These are phyloP conservation scores for Adansonia digitata DNA, from an alignment of 345 rosid genomes.

Conservation along the genomic window DNA sequence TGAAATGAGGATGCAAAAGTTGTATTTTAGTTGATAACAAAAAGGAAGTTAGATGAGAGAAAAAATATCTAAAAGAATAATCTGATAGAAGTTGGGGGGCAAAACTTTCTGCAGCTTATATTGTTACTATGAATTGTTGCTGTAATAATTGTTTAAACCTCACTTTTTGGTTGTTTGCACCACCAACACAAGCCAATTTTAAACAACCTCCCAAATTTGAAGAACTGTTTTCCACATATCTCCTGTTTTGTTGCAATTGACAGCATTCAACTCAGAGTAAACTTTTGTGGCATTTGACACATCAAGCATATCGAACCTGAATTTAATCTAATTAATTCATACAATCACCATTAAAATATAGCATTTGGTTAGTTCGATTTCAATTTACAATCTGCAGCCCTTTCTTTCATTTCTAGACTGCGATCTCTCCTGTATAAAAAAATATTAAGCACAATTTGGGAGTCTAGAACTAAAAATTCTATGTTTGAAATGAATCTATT, in stretches of 20 bases:
- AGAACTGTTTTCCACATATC: background rate
- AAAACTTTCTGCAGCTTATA: background rate
- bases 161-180: background rate
- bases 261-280: background rate
- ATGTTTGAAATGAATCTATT: background rate
- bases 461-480: background rate
- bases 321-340: no score
- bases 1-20: background rate
- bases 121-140: background rate
- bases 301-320: no score
- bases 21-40: no score
- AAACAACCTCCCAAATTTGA: background rate
- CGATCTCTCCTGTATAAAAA: no score
- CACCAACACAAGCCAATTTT: background rate
- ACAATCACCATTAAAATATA: no score
- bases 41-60: background rate
- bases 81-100: background rate
- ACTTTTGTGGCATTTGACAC: background rate
- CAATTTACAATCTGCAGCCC: no score
- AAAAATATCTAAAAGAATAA: background rate
- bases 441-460: no score
- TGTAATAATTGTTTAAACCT: background rate
- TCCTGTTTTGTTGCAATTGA: background rate
- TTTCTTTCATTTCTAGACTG: no score
- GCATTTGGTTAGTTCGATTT: no score